Evolutionary conservation across 2,329 filamentous ascomycete species (phyloP).

Genomic region (Ploettnerulaceae sp.): DNA sequence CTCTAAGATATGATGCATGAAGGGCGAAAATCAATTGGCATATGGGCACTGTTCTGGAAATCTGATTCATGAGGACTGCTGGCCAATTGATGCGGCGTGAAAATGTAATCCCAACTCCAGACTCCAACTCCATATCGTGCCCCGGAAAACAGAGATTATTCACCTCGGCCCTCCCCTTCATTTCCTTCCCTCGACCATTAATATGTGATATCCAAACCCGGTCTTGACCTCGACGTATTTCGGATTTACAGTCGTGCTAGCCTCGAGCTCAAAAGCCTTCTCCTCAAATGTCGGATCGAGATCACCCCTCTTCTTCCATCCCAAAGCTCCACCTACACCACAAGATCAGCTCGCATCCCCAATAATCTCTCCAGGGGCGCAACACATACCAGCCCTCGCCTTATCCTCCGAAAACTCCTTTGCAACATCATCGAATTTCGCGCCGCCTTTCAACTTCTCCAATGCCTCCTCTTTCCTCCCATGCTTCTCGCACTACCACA

Average conservation of each 20-base stretch:
- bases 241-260: conserved; percentile 59
- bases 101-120: conserved; percentile 1
- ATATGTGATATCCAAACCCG: conserved; percentile 71
- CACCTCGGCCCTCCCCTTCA: conserved; percentile 12
- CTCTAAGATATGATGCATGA: conserved; percentile 31
- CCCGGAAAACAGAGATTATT: not conserved
- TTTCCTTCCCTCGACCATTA: conserved; percentile 57
- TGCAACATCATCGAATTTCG: conserved; percentile 72
- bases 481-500: conserved; percentile 64
- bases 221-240: conserved; percentile 70
- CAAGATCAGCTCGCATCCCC: not conserved
- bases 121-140: conserved; percentile 2
- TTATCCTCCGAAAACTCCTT: conserved; percentile 72
- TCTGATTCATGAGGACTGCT: not conserved
- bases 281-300: conserved; percentile 67
- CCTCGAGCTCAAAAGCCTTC: conserved; percentile 63
- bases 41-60: conserved; percentile 21
- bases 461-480: conserved; percentile 73
- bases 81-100: not conserved
- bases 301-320: conserved; percentile 66
- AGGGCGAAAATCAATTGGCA: conserved; percentile 31
- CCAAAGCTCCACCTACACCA: conserved; percentile 59
- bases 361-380: conserved; percentile 2
- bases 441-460: conserved; percentile 58
- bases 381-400: conserved; percentile 54